Conservation (phyloP, 1,284 basidiomycete species). For the Apiotrichum gracile region DNA sequence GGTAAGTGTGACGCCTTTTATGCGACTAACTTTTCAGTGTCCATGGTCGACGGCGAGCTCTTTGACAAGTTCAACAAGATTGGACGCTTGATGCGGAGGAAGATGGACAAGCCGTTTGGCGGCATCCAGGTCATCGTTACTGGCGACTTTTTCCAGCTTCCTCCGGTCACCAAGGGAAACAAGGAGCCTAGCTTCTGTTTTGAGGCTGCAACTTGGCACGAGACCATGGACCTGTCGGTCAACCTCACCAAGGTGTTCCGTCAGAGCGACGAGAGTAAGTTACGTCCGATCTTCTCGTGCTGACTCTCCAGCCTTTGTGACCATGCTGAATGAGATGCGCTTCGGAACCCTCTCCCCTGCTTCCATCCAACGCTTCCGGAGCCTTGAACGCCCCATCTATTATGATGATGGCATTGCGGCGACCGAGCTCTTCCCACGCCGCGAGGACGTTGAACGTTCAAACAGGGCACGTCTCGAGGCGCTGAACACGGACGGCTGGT, state of each 20-base stretch:
- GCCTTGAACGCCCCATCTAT: constrained; percentile 52
- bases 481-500: constrained; percentile 48
- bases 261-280: constrained; percentile 54
- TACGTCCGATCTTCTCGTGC: not conserved
- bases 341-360: constrained; percentile 61
- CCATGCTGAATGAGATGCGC: constrained; percentile 87
- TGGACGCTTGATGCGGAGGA: constrained; percentile 53
- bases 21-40: constrained; percentile 56
- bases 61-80: constrained; percentile 49
- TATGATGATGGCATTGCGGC: constrained; percentile 70
- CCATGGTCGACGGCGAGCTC: constrained; percentile 91
- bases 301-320: constrained; percentile 61
- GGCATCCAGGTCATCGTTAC: constrained; percentile 91
- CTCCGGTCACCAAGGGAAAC: constrained; percentile 67
- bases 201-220: constrained; percentile 78
- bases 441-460: constrained; percentile 72
- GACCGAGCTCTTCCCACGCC: constrained; percentile 79
- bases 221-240: constrained; percentile 68
- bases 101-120: constrained; percentile 66
- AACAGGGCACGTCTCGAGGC: constrained; percentile 60
- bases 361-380: constrained; percentile 59
- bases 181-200: constrained; percentile 67
- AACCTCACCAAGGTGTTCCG: constrained; percentile 85
- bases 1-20: constrained; percentile 49
- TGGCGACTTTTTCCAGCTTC: constrained; percentile 95